phyloP scores from a whole-genome alignment of 305 asterid genomes.

The Solanum hybrid region DNA sequence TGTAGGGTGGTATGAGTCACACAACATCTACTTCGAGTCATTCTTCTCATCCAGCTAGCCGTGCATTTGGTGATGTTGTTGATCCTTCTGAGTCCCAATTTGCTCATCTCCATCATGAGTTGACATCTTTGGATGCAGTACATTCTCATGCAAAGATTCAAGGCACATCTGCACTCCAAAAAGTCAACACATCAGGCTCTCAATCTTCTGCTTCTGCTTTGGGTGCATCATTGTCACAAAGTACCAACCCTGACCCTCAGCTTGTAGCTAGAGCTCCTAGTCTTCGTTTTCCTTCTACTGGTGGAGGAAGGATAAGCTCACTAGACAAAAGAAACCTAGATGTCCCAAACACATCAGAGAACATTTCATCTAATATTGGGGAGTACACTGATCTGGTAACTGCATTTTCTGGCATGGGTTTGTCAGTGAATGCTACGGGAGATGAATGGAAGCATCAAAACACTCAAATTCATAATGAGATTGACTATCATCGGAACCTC shows the following conservation, averaged over 20 bases:
- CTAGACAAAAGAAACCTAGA: conserved; percentile 23
- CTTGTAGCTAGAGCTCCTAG: conserved; percentile 32
- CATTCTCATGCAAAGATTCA: conserved; percentile 18
- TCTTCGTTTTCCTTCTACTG: conserved; percentile 33
- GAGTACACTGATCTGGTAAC: conserved; percentile 35
- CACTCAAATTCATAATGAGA: conserved; percentile 23
- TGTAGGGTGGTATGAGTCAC: conserved; percentile 37
- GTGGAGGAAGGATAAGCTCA: conserved; percentile 29
- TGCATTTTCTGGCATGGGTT: conserved; percentile 48
- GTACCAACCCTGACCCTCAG: conserved; percentile 39
- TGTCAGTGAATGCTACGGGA: conserved; percentile 29
- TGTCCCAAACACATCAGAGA: conserved; percentile 19
- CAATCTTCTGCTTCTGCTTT: conserved; percentile 35
- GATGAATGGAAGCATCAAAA: conserved; percentile 25
- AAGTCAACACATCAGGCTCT: conserved; percentile 27
- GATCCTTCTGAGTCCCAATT: conserved; percentile 33
- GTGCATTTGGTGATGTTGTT: conserved; percentile 21
- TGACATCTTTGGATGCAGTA: conserved; percentile 26
- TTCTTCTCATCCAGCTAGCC: conserved; percentile 29
- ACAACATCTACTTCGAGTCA: conserved; percentile 26
- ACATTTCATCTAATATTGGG: conserved; percentile 15
- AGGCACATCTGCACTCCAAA: conserved; percentile 22
- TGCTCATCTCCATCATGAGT: conserved; percentile 23
- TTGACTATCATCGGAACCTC: conserved; percentile 18
- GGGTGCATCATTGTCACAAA: conserved; percentile 39